Evolutionary conservation across 164 flowering plant species (phyloP), one percentile per base, ranked within the genome.

Genomic region (Euptelea pleiosperma): DNA sequence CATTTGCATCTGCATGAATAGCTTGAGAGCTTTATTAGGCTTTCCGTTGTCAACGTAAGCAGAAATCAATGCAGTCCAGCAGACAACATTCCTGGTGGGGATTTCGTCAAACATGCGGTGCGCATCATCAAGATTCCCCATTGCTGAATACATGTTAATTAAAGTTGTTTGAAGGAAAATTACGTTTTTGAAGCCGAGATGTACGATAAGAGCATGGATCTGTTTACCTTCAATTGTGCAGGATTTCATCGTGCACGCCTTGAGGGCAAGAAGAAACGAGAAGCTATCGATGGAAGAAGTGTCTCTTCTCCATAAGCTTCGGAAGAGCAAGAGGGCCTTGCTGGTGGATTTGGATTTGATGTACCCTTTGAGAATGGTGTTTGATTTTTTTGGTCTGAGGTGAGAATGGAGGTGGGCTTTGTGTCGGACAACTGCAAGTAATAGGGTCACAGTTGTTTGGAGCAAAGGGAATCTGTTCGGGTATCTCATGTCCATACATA

Each of bases 11-110:
- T 64, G 33, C 58, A 67, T 57, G 59, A 78, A 78, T 4, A 80
- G 29, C 51, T 51, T 33, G 18, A 82, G 50, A 7, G 77, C 90
- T 24, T 67, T 62, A 2, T 55, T 60, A 1, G 77, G 64, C 44
- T 52, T 58, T 58, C 72, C 66, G 62, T 74, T 79, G 6, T 55
- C 50, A 15, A 67, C 77, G 33, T 69, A 78, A 6, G 74, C 83
- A 48, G 78, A 65, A 58, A 84, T 69, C 70, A 78, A 43, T 0
- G 73, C 68, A 5, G 77, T 84, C 84, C 86, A 79, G 31, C 70
- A 72, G 10, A 81, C 59, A 1, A 62, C 25, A 43, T 78, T 78
- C 58, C 34, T 80, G 3, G 3, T 0, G n/a, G 51, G 57, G 18
- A 80, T 75, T 70, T 72, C 76, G 42, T 79, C 79, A 43, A 82